These are phyloP conservation scores for Byssoonygena ceratinophila DNA, from an alignment of 2,329 filamentous ascomycete genomes.

Conservation along the genomic window DNA sequence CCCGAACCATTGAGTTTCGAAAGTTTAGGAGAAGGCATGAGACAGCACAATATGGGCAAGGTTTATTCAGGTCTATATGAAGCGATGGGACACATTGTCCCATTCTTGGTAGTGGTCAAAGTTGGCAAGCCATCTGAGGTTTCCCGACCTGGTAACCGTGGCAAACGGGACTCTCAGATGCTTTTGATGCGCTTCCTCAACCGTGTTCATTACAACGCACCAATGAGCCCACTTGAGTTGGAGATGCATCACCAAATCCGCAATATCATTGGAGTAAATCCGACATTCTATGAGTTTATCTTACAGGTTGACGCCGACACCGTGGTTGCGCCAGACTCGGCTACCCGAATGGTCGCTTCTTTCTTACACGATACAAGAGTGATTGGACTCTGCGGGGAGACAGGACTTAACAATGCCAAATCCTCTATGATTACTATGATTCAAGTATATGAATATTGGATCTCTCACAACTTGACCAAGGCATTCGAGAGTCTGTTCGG, in stretches of 20 bases:
- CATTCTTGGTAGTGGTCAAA: constrained; percentile 94
- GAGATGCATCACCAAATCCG: constrained; percentile 98
- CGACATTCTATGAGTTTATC: constrained; percentile 95
- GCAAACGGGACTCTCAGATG: constrained; percentile 99
- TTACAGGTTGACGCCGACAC: constrained; percentile 97
- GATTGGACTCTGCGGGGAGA: constrained; percentile 93
- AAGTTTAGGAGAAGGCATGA: constrained; percentile 85
- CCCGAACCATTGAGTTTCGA: constrained; percentile 95
- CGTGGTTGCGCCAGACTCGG: constrained; percentile 78
- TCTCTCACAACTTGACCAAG: constrained; percentile 93
- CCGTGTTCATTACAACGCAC: constrained; percentile 90
- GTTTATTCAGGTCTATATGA: constrained; percentile 97
- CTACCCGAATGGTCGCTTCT: constrained; percentile 79
- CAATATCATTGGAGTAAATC: constrained; percentile 97
- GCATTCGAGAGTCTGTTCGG: constrained; percentile 96
- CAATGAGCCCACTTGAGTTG: constrained; percentile 92
- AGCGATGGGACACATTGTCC: constrained; percentile 94
- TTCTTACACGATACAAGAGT: constrained; percentile 86
- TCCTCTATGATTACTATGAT: constrained; percentile 96
- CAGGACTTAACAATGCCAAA: constrained; percentile 83
- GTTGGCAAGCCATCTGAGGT: constrained; percentile 77
- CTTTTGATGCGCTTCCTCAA: constrained; percentile 98
- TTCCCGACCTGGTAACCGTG: constrained; percentile 75
- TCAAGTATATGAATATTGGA: constrained; percentile 99
- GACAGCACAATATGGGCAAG: constrained; percentile 99